Evolutionary conservation across 495 filamentous ascomycete species (phyloP).

Genomic region (Neurospora cerealis): DNA sequence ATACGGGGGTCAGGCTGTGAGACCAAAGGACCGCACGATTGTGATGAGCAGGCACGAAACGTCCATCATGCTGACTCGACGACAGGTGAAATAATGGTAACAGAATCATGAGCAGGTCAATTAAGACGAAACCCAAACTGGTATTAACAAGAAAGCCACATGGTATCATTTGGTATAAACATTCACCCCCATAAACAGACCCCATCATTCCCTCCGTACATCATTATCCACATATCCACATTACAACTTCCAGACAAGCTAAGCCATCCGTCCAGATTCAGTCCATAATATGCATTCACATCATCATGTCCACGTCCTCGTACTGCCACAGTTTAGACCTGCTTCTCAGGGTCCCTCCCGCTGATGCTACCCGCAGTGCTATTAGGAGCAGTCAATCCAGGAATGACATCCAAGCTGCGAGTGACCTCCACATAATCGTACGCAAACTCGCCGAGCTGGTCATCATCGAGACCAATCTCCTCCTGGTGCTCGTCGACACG

Average conservation of each 20-base stretch:
- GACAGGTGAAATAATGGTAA: neutral
- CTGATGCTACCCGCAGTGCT: constrained; percentile 16
- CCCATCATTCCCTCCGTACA: neutral
- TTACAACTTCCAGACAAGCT: neutral
- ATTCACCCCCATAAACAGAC: neutral
- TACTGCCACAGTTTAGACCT: neutral
- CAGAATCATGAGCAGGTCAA: neutral
- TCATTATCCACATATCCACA: neutral
- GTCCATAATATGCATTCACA: neutral
- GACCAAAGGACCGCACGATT: neutral
- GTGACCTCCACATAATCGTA: constrained; percentile 97
- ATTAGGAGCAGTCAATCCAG: constrained; percentile 6
- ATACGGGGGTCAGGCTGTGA: neutral
- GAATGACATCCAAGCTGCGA: constrained; percentile 51
- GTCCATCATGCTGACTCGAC: too few relatives aligned
- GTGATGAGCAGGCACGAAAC: neutral
- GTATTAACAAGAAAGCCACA: neutral
- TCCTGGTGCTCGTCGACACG: constrained; percentile 79
- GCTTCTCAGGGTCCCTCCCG: constrained; percentile 13
- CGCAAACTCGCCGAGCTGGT: constrained; percentile 95
- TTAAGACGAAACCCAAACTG: neutral
- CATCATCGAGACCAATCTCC: constrained; percentile 87
- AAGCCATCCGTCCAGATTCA: neutral
- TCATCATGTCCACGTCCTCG: neutral
- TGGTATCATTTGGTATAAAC: neutral